Percentiles rank a stretch among this genome's conserved stretches.
Conservation (phyloP, 306 rosid genomes). For the Pterocarpus santalinus region DNA sequence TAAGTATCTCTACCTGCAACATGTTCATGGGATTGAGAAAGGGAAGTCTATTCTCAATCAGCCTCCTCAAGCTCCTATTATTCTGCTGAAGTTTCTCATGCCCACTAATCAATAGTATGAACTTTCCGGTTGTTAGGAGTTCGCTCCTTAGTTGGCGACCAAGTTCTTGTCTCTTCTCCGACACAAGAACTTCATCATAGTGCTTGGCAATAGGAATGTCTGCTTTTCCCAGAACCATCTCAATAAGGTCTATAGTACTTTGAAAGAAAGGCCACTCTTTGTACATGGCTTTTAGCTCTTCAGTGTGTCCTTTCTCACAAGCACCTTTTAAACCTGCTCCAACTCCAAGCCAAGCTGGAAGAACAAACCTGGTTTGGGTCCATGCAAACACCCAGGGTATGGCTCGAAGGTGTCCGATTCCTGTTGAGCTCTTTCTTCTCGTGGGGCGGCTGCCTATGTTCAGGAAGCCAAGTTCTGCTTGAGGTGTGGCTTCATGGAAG, state of each 20-base stretch:
- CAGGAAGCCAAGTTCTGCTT: slow-evolving; percentile 94
- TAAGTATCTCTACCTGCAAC: slow-evolving; percentile 91
- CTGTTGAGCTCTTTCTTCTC: slow-evolving; percentile 73
- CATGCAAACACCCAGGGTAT: slow-evolving; percentile 96
- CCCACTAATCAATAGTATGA: slow-evolving; percentile 68
- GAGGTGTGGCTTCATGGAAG: slow-evolving; percentile 96
- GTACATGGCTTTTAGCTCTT: slow-evolving; percentile 84
- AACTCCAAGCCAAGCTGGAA: slow-evolving; percentile 98
- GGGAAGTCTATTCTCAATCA: slow-evolving; percentile 86
- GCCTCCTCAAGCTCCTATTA: slow-evolving; percentile 78
- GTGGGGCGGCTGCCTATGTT: slow-evolving; percentile 96
- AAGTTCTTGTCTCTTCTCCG: slow-evolving; percentile 62
- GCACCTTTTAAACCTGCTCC: slow-evolving; percentile 87
- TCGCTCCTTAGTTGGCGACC: slow-evolving; percentile 74
- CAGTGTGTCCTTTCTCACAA: slow-evolving; percentile 81
- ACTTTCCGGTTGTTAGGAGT: slow-evolving; percentile 65
- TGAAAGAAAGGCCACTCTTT: slow-evolving; percentile 96
- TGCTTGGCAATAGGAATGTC: slow-evolving; percentile 86
- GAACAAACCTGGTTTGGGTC: slow-evolving; percentile 93
- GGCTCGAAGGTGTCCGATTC: slow-evolving; percentile 91
- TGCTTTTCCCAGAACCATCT: slow-evolving; percentile 95
- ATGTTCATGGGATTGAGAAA: slow-evolving; percentile 87
- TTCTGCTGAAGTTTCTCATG: slow-evolving; percentile 77
- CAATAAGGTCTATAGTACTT: slow-evolving; percentile 80
- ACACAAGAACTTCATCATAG: slow-evolving; percentile 90